Percentiles rank a stretch among this genome's conserved stretches.
phyloP scores from a whole-genome alignment of 306 rosid genomes.

The Morella rubra region DNA sequence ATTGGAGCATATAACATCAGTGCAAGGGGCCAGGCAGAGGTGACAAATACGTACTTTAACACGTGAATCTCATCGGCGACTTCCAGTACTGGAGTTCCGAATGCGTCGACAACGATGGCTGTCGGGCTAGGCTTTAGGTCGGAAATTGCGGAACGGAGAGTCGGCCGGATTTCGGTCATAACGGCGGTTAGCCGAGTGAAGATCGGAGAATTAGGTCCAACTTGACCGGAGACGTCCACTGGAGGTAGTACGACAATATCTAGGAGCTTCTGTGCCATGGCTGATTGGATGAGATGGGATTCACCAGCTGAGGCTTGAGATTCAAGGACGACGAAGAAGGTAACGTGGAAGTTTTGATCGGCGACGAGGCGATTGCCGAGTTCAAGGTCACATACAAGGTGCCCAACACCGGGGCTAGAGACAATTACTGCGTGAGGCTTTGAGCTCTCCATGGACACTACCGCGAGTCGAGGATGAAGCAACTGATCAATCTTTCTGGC shows the following conservation, averaged over 20 bases:
- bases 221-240: background rate
- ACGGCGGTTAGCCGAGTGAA: background rate
- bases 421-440: background rate
- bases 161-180: background rate
- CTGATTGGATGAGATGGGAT: background rate
- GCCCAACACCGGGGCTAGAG: background rate
- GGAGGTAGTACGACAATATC: constrained; percentile 3
- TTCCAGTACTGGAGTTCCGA: background rate
- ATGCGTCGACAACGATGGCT: background rate
- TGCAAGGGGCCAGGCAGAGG: background rate
- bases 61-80: constrained; percentile 5
- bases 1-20: background rate
- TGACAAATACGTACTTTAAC: constrained; percentile 1
- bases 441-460: background rate
- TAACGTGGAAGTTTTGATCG: background rate
- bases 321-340: constrained; percentile 5
- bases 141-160: background rate
- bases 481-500: no score
- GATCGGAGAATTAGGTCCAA: background rate
- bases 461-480: no score
- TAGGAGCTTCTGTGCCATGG: background rate
- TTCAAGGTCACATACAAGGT: constrained; percentile 1
- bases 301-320: background rate
- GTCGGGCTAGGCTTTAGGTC: background rate
- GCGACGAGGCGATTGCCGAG: background rate